Percentiles rank a stretch among this genome's conserved stretches.
Conservation (phyloP, 352 stramenopile species). For the Globisporangium apiculatum region DNA sequence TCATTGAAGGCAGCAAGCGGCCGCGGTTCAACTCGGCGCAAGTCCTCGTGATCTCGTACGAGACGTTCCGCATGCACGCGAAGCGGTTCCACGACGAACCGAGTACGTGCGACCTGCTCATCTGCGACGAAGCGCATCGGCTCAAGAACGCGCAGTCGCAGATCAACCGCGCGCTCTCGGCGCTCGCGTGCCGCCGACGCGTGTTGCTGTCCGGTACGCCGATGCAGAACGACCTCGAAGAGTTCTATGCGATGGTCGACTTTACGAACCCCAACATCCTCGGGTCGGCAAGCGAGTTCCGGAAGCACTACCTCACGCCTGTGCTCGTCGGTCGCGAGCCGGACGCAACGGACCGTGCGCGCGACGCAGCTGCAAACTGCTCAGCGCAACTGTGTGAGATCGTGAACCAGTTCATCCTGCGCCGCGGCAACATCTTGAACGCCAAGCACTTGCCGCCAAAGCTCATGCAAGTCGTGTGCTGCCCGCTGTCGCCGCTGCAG, state of each 20-base stretch:
- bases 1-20: conserved; percentile 74
- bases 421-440: conserved; percentile 98
- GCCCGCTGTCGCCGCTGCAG: conserved; percentile 94
- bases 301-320: conserved; percentile 87
- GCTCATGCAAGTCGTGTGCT: conserved; percentile 98
- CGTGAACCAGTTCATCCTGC: conserved; percentile 98
- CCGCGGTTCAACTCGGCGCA: conserved; percentile 46
- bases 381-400: conserved; percentile 95
- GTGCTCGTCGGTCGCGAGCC: conserved; percentile 89
- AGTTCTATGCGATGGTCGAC: conserved; percentile 98
- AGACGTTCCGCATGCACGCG: conserved; percentile 92
- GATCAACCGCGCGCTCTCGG: conserved; percentile 76
- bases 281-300: conserved; percentile 86
- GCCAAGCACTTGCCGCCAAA: conserved; percentile 97
- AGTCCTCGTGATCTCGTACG: conserved; percentile 86
- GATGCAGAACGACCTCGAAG: conserved; percentile 98
- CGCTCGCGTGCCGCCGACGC: conserved; percentile 84
- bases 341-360: conserved; percentile 81
- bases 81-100: conserved; percentile 85
- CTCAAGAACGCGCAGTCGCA: conserved; percentile 98
- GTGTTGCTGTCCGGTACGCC: conserved; percentile 96
- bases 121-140: conserved; percentile 98
- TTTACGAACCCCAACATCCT: conserved; percentile 87
- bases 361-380: conserved; percentile 67
- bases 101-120: conserved; percentile 91